These are phyloP conservation scores for Clarireedia homoeocarpa DNA, from an alignment of 2,329 filamentous ascomycete genomes.

Conservation along the genomic window DNA sequence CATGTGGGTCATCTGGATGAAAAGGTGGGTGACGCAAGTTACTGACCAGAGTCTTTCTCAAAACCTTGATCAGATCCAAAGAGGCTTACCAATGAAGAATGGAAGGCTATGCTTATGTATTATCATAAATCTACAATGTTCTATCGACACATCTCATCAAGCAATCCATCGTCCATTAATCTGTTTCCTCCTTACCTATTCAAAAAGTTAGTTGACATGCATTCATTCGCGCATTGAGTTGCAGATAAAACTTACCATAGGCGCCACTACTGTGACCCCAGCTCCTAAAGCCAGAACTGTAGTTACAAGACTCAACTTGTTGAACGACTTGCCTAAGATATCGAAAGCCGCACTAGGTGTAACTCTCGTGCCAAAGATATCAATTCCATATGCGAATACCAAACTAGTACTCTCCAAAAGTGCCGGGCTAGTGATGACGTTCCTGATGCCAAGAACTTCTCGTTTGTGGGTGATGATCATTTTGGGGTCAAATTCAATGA, in stretches of 20 bases:
- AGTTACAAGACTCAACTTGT: slow-evolving; percentile 74
- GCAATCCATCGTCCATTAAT: slow-evolving; percentile 55
- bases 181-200: slow-evolving; percentile 54
- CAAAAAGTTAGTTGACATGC: slow-evolving; percentile 28
- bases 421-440: slow-evolving; percentile 68
- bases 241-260: slow-evolving; percentile 60
- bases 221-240: not conserved
- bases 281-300: slow-evolving; percentile 75
- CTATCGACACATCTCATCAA: slow-evolving; percentile 8
- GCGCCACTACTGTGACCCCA: slow-evolving; percentile 71
- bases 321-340: slow-evolving; percentile 86
- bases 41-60: no score
- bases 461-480: slow-evolving; percentile 74
- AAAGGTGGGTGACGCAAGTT: no score
- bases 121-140: not conserved
- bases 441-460: slow-evolving; percentile 67
- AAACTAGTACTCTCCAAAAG: slow-evolving; percentile 87
- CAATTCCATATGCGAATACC: slow-evolving; percentile 79
- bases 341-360: slow-evolving; percentile 89
- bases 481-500: slow-evolving; percentile 76
- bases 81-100: no score
- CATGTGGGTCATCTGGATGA: no score
- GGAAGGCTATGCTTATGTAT: not conserved
- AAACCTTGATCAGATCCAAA: no score
- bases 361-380: slow-evolving; percentile 80